A percentile compares a stretch with the other conserved stretches of the same genome.
Conservation (phyloP, 140 eudicot species). For the Ambrosia hybrid region DNA sequence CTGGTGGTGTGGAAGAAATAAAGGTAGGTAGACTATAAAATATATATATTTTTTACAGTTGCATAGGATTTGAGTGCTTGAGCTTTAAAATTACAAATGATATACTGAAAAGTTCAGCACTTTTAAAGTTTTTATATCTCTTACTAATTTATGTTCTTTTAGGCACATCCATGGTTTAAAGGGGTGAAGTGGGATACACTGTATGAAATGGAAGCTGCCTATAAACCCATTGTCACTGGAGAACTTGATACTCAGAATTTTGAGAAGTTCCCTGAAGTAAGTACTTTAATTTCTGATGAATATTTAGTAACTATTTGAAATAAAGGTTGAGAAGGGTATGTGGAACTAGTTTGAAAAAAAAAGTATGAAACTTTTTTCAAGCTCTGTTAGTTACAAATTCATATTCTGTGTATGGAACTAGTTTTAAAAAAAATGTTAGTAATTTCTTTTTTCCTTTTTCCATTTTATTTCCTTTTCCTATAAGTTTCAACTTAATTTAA, state of each 20-base stretch:
- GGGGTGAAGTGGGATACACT: conserved; percentile 68
- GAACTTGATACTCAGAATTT: conserved; percentile 94
- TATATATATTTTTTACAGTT: not conserved
- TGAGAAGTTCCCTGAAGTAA: conserved; percentile 77
- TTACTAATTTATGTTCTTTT: conserved; percentile 18
- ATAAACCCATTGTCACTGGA: conserved; percentile 79
- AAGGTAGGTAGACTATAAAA: conserved; percentile 46
- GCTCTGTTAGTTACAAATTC: not conserved
- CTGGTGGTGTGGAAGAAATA: conserved; percentile 86
- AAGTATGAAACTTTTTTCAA: conserved; percentile 3
- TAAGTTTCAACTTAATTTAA: too few relatives aligned
- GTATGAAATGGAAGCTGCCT: conserved; percentile 94
- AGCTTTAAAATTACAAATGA: not conserved
- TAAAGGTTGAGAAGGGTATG: conserved; percentile 4
- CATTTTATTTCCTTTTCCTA: too few relatives aligned
- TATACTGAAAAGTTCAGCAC: not conserved
- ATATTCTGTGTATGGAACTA: too few relatives aligned
- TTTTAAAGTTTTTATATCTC: not conserved
- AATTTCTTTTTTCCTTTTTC: too few relatives aligned
- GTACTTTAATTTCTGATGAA: conserved; percentile 23
- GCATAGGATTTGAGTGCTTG: not conserved
- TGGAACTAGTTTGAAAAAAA: conserved; percentile 16
- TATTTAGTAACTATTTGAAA: not conserved
- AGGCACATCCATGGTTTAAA: conserved; percentile 85
- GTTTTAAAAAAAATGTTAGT: too few relatives aligned